Conservation (phyloP, 2,329 filamentous ascomycete species). For the Sporothrix humicola region DNA sequence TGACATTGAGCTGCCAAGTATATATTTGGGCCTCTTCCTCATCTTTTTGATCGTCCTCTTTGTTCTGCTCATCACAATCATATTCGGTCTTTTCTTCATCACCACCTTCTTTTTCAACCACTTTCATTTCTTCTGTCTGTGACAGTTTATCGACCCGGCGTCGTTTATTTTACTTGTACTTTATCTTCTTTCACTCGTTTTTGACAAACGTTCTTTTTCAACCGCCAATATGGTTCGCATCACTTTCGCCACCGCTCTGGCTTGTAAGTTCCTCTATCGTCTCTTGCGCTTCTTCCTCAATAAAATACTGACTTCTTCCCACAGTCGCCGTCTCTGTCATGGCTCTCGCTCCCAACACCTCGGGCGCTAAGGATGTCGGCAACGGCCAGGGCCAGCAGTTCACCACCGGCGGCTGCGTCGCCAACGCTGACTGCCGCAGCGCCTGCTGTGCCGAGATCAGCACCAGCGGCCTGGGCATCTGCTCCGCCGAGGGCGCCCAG, state of each 20-base stretch:
- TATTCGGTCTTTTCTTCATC: conserved; percentile 14
- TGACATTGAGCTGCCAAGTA: background rate
- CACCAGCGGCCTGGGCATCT: conserved; percentile 42
- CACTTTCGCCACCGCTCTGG: conserved; percentile 39
- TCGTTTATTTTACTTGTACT: conserved; percentile 33
- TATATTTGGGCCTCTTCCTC: background rate
- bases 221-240: conserved; percentile 45
- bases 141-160: conserved; percentile 35
- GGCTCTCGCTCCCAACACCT: conserved; percentile 43
- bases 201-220: conserved; percentile 4
- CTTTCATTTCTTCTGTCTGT: conserved; percentile 31
- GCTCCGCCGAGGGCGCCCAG: conserved; percentile 44
- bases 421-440: conserved; percentile 43
- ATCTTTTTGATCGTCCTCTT: background rate
- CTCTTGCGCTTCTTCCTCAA: too few species aligned
- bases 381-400: conserved; percentile 43
- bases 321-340: conserved; percentile 41
- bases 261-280: too few species aligned
- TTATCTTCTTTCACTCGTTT: background rate
- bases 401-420: conserved; percentile 46
- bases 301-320: background rate
- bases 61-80: conserved; percentile 3
- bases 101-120: conserved; percentile 16
- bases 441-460: conserved; percentile 42
- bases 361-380: conserved; percentile 44